Percentiles rank a stretch among this genome's conserved stretches.
phyloP scores from a whole-genome alignment of 2,329 filamentous ascomycete genomes.

The Cladosporium phlei region DNA sequence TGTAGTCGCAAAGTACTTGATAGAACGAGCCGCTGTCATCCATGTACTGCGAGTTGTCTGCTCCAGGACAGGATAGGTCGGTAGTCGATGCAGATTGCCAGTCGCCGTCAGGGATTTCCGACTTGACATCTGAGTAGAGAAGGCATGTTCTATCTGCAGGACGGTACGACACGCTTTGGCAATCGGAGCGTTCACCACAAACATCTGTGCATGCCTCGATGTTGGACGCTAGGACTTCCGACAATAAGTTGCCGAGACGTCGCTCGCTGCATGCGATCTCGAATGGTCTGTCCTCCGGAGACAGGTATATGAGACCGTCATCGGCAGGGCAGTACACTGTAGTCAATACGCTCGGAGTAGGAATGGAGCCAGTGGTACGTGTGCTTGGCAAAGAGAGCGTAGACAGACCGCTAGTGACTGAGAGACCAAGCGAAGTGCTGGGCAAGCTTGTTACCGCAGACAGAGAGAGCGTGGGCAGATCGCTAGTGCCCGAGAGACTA shows the following conservation, averaged over 20 bases:
- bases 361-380: conserved; percentile 8
- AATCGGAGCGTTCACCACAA: conserved; percentile 19
- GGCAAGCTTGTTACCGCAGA: conserved; percentile 2
- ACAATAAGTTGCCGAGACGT: conserved; percentile 17
- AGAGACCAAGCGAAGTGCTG: conserved; percentile 4
- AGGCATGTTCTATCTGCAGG: conserved; percentile 16
- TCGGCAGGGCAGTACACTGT: conserved; percentile 24
- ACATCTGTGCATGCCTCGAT: conserved; percentile 23
- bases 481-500: too few species aligned
- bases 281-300: conserved; percentile 21
- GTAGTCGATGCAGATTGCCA: conserved; percentile 15
- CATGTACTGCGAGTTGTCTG: conserved; percentile 19
- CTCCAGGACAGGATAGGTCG: conserved; percentile 23
- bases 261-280: conserved; percentile 21
- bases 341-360: conserved; percentile 18
- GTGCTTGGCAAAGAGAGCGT: neutral
- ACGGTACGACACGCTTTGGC: conserved; percentile 19
- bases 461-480: conserved; percentile 6
- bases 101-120: neutral
- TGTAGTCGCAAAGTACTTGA: conserved; percentile 25
- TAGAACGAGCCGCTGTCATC: conserved; percentile 24
- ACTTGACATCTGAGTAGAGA: neutral
- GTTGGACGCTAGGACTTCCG: conserved; percentile 15
- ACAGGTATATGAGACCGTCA: conserved; percentile 23
- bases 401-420: neutral